Base-by-base conservation (phyloP, 1,284 basidiomycete genomes). In the Microbotryum scabiosae region DNA sequence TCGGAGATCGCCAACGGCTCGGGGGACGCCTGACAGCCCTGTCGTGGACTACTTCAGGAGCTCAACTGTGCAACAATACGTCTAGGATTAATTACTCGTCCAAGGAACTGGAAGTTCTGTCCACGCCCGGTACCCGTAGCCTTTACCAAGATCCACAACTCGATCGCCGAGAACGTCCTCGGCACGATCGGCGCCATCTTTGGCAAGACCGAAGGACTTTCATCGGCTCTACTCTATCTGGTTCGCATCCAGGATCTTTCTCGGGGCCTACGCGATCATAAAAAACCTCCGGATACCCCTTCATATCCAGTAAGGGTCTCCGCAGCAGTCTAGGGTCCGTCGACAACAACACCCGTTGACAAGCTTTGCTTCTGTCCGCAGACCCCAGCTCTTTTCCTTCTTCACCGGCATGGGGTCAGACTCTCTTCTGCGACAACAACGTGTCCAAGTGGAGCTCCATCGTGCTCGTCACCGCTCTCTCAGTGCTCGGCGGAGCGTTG, bases 391-490 rank as follows among this genome's bases (percentile, higher is more conserved):
- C 4, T 63, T 63, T 48, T 51, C 49, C 44, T 26, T 56, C 16
- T 52, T 60, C 49, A 32, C 62, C 0, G 51, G 55, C 58, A n/a
- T 60, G 55, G 52, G 59, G 51, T 2, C 62, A 64, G n/a, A 54
- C 55, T 41, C 28, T 64, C 4, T 36, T 51, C 49, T 64, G 61
- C 56, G 59, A 64, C 41, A 36, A 46, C 5, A 28, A 48, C 5
- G 44, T 30, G 36, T 47, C 25, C n/a, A 26, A 10, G 18, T 57
- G 5, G 4, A 41, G 20, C 26, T 46, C 48, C 9, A 12, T 53
- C 21, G 28, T 25, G 4, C n/a, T 56, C 10, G 45, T 45, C 25
- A 25, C 9, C 10, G 18, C 55, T 12, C 48, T 59, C 3, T 28
- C 28, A 12, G 41, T 30, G 5, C 23, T 64, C 2, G 62, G 47